A percentile compares a stretch with the other conserved stretches of the same genome.
Conservation (phyloP, 331 rosid genomes). For the Spiraea crenata region DNA sequence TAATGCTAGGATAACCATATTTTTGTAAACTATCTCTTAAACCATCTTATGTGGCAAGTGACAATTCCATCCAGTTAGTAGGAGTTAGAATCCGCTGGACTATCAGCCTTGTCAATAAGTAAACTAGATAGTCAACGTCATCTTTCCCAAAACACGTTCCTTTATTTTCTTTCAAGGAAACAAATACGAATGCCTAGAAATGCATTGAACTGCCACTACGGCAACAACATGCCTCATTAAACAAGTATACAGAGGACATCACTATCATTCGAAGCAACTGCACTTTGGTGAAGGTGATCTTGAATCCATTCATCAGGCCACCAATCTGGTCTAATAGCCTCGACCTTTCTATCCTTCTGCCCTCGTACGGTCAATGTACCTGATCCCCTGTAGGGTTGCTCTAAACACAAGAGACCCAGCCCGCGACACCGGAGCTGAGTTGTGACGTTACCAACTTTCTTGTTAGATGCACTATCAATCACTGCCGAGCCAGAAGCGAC, state of each 20-base stretch:
- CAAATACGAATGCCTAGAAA: background rate
- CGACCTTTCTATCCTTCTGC: conserved; percentile 53
- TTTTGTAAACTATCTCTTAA: no score
- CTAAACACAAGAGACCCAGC: conserved; percentile 72
- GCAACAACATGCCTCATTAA: background rate
- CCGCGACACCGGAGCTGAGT: conserved; percentile 67
- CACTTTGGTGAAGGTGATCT: conserved; percentile 45
- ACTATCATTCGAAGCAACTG: conserved; percentile 38
- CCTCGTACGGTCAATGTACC: conserved; percentile 51
- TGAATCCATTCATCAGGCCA: conserved; percentile 83
- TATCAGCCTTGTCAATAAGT: background rate
- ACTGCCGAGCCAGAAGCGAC: conserved; percentile 64
- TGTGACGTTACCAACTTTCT: conserved; percentile 63
- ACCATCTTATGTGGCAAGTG: no score
- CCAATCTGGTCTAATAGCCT: conserved; percentile 70
- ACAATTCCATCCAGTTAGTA: no score
- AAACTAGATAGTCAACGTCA: background rate
- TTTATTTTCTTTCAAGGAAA: background rate
- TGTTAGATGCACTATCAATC: conserved; percentile 42
- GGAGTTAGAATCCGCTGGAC: background rate
- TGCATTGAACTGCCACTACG: background rate
- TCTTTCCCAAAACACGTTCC: background rate
- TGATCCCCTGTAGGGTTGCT: conserved; percentile 53
- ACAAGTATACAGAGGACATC: background rate
- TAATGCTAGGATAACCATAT: no score